phyloP scores from a whole-genome alignment of 2,329 filamentous ascomycete genomes.

The Iodosphaeria phyllophila region DNA sequence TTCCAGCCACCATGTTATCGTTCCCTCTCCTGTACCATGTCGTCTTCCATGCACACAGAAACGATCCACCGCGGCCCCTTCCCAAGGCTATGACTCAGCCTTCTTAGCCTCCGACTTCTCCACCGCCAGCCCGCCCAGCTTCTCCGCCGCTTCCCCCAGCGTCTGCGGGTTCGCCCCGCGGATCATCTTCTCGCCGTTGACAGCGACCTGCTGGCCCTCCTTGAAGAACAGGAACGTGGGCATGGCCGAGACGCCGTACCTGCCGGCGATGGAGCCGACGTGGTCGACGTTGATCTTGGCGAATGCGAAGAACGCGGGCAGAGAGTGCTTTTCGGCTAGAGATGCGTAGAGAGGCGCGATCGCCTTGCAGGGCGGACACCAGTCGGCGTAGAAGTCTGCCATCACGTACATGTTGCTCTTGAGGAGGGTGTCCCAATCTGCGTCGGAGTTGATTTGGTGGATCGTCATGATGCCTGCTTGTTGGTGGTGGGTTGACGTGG shows the following conservation, averaged over 20 bases:
- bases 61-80: no score
- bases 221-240: constrained; percentile 56
- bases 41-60: no score
- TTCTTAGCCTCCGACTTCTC: no score
- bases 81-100: no score
- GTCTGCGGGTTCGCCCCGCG: constrained; percentile 47
- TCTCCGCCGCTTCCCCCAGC: constrained; percentile 28
- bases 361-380: constrained; percentile 59
- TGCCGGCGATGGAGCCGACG: constrained; percentile 40
- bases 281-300: constrained; percentile 58
- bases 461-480: no score
- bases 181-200: constrained; percentile 35
- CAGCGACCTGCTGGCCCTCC: constrained; percentile 21
- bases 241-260: constrained; percentile 52
- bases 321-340: constrained; percentile 25
- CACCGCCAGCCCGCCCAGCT: constrained; percentile 19
- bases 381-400: constrained; percentile 39
- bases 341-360: constrained; percentile 45
- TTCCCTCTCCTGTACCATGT: no score
- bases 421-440: constrained; percentile 37
- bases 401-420: constrained; percentile 31
- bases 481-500: no score
- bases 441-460: no score
- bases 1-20: no score
- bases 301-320: constrained; percentile 37